Evolutionary conservation across 495 filamentous ascomycete genomes (phyloP).

Genomic region (Apodospora peruviana): DNA sequence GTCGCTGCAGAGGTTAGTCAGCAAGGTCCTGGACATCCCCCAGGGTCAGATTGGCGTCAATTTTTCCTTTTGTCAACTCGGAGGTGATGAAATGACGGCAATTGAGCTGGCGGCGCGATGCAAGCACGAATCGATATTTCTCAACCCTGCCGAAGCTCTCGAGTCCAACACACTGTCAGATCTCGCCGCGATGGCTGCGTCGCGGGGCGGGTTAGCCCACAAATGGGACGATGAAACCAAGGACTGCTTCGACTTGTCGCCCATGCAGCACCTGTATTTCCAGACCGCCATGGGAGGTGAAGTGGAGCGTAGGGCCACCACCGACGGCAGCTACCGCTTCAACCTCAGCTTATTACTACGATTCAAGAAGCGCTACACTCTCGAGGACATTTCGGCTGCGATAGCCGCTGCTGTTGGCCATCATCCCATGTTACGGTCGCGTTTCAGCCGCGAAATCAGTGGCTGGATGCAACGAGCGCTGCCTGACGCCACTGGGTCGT

Average conservation of each 20-base stretch:
- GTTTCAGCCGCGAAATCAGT: constrained; percentile 40
- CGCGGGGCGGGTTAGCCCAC: constrained; percentile 24
- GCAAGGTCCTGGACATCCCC: constrained; percentile 31
- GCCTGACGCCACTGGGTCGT: constrained; percentile 33
- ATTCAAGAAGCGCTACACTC: constrained; percentile 43
- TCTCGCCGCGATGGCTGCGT: constrained; percentile 30
- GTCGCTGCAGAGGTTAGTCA: constrained; percentile 31
- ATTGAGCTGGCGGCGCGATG: constrained; percentile 31
- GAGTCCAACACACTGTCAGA: constrained; percentile 24
- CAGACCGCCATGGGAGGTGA: constrained; percentile 41
- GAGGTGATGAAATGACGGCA: constrained; percentile 40
- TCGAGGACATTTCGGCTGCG: constrained; percentile 45
- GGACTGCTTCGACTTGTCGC: constrained; percentile 58
- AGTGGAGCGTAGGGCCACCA: constrained; percentile 26
- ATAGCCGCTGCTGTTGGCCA: constrained; percentile 54
- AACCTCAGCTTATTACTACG: constrained; percentile 65
- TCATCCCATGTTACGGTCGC: constrained; percentile 71
- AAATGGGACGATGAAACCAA: constrained; percentile 32
- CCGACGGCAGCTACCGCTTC: constrained; percentile 59
- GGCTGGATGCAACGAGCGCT: constrained; percentile 40
- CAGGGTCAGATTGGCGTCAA: constrained; percentile 37
- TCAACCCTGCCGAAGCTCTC: constrained; percentile 25
- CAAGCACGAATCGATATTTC: constrained; percentile 34
- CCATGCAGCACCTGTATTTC: constrained; percentile 69
- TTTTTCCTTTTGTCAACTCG: constrained; percentile 35